These are phyloP conservation scores for Balansia obtecta DNA, from an alignment of 2,329 filamentous ascomycete genomes.

Conservation along the genomic window DNA sequence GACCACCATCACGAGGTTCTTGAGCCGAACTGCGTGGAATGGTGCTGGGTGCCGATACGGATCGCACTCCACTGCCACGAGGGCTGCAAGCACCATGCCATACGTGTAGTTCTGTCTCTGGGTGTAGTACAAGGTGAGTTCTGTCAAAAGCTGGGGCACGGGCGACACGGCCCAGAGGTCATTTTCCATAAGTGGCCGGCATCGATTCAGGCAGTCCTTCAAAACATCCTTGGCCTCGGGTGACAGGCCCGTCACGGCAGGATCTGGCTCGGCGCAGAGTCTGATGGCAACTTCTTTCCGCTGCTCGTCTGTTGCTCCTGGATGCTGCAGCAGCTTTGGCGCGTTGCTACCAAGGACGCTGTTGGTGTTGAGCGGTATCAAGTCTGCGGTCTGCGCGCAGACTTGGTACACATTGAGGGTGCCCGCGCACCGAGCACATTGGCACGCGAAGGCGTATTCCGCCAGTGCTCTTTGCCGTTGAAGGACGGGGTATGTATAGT, in stretches of 20 bases:
- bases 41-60: slow-evolving; percentile 37
- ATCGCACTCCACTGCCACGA: slow-evolving; percentile 34
- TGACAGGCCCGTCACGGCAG: background rate
- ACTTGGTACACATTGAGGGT: slow-evolving; percentile 44
- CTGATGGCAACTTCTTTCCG: slow-evolving; percentile 9
- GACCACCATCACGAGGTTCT: slow-evolving; percentile 37
- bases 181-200: slow-evolving; percentile 13
- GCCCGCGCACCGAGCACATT: slow-evolving; percentile 34
- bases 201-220: slow-evolving; percentile 6
- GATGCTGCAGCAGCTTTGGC: slow-evolving; percentile 8
- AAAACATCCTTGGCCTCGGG: background rate
- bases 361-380: slow-evolving; percentile 28
- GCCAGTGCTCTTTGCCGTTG: slow-evolving; percentile 30
- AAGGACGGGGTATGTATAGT: slow-evolving; percentile 32
- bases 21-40: slow-evolving; percentile 37
- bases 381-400: slow-evolving; percentile 26
- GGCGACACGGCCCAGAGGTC: slow-evolving; percentile 38
- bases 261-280: background rate
- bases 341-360: slow-evolving; percentile 26
- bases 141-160: slow-evolving; percentile 30
- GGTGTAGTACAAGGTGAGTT: slow-evolving; percentile 32
- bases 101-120: slow-evolving; percentile 28
- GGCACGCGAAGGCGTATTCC: slow-evolving; percentile 41
- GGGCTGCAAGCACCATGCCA: slow-evolving; percentile 33
- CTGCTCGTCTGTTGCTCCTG: slow-evolving; percentile 13